A percentile compares a stretch with the other conserved stretches of the same genome.
phyloP scores from a whole-genome alignment of 345 rosid species.

The Pseudoturritis turrita region DNA sequence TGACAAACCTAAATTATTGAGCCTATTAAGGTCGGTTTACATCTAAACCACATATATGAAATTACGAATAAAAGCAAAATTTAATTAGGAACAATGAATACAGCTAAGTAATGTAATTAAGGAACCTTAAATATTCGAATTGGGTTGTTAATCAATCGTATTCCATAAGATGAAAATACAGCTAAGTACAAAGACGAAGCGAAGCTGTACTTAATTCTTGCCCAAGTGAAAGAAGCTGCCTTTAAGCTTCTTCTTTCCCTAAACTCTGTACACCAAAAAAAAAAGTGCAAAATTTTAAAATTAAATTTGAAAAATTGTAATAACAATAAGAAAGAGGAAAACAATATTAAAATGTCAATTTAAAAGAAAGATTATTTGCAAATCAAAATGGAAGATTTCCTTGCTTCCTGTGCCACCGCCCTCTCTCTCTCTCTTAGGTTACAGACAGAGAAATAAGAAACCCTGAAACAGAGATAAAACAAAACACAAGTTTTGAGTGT shows the following conservation, averaged over 20 bases:
- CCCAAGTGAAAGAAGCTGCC: conserved; percentile 24
- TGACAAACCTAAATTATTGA: conserved; percentile 17
- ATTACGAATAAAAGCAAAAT: background rate
- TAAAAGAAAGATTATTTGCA: conserved; percentile 4
- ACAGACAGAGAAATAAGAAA: conserved; percentile 20
- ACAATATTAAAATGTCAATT: background rate
- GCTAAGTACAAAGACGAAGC: conserved; percentile 20
- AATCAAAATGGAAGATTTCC: conserved; percentile 23
- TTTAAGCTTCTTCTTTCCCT: conserved; percentile 22
- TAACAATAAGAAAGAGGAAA: background rate
- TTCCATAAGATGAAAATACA: conserved; percentile 20
- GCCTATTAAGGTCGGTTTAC: background rate
- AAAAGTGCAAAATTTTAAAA: background rate
- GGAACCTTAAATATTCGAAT: conserved; percentile 20
- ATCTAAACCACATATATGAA: conserved; percentile 4
- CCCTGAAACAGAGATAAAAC: conserved; percentile 33
- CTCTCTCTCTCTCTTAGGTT: conserved; percentile 27
- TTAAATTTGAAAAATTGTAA: background rate
- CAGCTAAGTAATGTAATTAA: conserved; percentile 13
- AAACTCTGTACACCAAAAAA: background rate
- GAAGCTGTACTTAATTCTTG: conserved; percentile 19
- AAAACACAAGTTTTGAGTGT: conserved; percentile 35
- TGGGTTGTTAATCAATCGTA: conserved; percentile 7
- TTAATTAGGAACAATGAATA: background rate
- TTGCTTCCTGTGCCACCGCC: conserved; percentile 38